Evolutionary conservation across 805 yeast genomes (phyloP).

Genomic region (Ogataea thermomethanolica): DNA sequence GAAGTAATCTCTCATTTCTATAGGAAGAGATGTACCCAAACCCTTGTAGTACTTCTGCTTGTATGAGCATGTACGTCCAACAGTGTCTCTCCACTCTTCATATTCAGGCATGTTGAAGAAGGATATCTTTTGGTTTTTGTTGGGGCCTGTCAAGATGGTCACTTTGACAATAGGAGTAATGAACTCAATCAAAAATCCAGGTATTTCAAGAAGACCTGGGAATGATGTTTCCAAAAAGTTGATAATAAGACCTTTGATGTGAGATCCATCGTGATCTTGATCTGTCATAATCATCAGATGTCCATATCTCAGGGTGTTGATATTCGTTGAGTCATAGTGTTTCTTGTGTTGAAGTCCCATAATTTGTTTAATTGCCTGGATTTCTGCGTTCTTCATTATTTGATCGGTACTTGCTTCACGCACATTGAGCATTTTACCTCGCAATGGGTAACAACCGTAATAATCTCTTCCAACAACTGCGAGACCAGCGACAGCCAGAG

Average conservation of each 20-base stretch:
- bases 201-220: conserved; percentile 87
- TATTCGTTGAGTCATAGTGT: conserved; percentile 57
- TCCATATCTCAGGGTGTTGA: conserved; percentile 82
- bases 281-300: conserved; percentile 99
- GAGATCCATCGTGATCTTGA: conserved; percentile 99
- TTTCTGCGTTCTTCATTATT: conserved; percentile 87
- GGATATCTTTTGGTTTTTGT: conserved; percentile 52
- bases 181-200: conserved; percentile 90
- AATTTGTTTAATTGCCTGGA: conserved; percentile 91
- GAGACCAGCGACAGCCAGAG: conserved; percentile 88
- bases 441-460: conserved; percentile 91
- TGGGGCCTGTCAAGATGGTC: conserved; percentile 61
- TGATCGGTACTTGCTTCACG: conserved; percentile 97
- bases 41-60: conserved; percentile 96
- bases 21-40: conserved; percentile 88
- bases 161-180: conserved; percentile 96
- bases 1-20: conserved; percentile 86
- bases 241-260: conserved; percentile 91
- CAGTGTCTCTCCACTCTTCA: conserved; percentile 86
- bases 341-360: conserved; percentile 94
- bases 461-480: conserved; percentile 93
- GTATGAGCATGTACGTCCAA: conserved; percentile 75
- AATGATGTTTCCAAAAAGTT: conserved; percentile 91
- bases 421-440: conserved; percentile 93
- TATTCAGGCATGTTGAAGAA: conserved; percentile 96